These are phyloP conservation scores for Botrytis elliptica DNA, from an alignment of 2,329 filamentous ascomycete species.

Conservation along the genomic window DNA sequence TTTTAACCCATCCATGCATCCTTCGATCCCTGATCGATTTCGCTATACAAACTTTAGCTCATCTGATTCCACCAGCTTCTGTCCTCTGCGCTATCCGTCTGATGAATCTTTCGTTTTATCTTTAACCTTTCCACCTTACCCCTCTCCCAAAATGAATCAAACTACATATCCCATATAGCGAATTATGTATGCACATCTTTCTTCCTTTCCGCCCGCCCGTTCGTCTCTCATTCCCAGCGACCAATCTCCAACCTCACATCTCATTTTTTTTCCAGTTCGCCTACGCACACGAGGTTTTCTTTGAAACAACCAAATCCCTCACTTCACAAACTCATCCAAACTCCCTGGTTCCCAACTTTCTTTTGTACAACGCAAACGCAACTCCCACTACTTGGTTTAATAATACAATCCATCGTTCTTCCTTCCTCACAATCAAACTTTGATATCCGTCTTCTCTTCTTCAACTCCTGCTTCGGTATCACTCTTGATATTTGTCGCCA, in stretches of 20 bases:
- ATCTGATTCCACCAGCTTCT: neutral
- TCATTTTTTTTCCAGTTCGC: neutral
- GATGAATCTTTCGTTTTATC: neutral
- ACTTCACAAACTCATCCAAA: constrained; percentile 6
- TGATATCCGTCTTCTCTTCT: neutral
- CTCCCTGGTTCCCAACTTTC: neutral
- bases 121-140: neutral
- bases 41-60: neutral
- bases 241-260: neutral
- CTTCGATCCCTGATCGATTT: neutral
- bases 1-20: neutral
- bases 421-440: neutral
- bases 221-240: neutral
- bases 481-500: neutral
- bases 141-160: neutral
- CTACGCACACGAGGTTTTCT: neutral
- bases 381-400: neutral
- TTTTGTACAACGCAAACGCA: constrained; percentile 1
- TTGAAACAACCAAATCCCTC: neutral
- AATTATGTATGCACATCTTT: neutral
- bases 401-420: neutral
- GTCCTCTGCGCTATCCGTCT: neutral
- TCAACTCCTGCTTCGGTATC: neutral
- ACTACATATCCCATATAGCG: neutral
- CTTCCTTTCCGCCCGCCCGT: neutral